phyloP scores from a whole-genome alignment of 257 asterid species.

The Fraxinus quadrangulata region DNA sequence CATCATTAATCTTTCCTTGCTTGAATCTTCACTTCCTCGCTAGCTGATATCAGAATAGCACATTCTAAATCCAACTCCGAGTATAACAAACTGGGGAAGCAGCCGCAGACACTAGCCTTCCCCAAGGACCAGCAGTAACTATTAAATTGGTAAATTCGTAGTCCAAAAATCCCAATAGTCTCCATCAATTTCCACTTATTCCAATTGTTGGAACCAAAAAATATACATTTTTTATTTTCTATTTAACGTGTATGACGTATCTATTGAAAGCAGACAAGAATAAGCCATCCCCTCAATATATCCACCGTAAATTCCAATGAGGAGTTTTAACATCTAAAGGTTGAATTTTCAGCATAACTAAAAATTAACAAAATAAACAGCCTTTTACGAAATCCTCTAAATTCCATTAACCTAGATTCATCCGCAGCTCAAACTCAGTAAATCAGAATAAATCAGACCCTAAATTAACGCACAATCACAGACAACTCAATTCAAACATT shows the following conservation, averaged over 20 bases:
- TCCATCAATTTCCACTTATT: not conserved
- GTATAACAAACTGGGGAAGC: not conserved
- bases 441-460: not conserved
- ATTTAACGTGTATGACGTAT: not conserved
- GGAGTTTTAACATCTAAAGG: not conserved
- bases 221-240: not conserved
- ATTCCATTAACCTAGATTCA: not conserved
- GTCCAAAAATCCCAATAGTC: not conserved
- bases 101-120: not conserved
- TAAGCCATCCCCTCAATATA: not conserved
- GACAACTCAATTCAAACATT: not conserved
- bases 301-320: not conserved
- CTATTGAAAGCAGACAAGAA: not conserved
- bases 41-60: not conserved
- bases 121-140: not conserved
- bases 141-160: not conserved
- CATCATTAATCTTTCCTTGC: not conserved
- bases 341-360: not conserved
- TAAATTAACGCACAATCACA: not conserved
- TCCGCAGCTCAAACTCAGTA: constrained; percentile 6
- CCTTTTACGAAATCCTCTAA: not conserved
- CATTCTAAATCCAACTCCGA: not conserved
- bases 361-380: not conserved
- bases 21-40: not conserved
- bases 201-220: not conserved